Evolutionary conservation across 768 basidiomycete genomes (phyloP).

Genomic region (Leccinum pellstonianum): DNA sequence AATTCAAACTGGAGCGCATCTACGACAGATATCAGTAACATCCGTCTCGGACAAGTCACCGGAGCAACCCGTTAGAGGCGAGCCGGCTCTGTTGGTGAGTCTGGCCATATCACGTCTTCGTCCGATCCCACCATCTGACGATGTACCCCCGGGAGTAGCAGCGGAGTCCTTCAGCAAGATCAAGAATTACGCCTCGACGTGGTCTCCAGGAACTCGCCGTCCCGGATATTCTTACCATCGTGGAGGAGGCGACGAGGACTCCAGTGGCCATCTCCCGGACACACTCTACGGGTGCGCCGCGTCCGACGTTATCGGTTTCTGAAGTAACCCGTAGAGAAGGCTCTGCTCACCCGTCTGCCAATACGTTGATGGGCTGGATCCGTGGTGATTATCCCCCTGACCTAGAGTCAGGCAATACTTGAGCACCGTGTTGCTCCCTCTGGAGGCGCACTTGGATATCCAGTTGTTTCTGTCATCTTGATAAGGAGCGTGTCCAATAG

Average conservation of each 20-base stretch:
- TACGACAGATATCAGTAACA: not conserved
- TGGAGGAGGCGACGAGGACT: conserved; percentile 7
- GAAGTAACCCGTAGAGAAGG: not conserved
- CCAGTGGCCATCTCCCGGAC: not conserved
- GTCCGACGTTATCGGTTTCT: not conserved
- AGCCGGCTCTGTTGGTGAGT: not conserved
- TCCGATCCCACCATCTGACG: not conserved
- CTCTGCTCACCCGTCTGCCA: not conserved
- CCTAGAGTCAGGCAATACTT: not conserved
- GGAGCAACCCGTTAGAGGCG: not conserved
- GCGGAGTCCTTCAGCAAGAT: not conserved
- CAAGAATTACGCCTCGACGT: not conserved
- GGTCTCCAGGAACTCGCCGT: not conserved
- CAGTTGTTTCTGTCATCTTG: no score
- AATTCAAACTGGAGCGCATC: not conserved
- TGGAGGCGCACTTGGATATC: not conserved
- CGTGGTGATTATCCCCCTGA: not conserved
- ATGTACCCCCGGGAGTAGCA: not conserved
- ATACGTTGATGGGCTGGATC: conserved; percentile 1
- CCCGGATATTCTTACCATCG: conserved; percentile 8
- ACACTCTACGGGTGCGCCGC: not conserved
- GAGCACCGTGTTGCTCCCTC: not conserved
- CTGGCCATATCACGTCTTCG: not conserved
- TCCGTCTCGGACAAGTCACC: not conserved
- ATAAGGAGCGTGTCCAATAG: not conserved